Base-by-base conservation (phyloP, 2,329 filamentous ascomycete genomes). In the Aspergillus pseudoglaucus region DNA sequence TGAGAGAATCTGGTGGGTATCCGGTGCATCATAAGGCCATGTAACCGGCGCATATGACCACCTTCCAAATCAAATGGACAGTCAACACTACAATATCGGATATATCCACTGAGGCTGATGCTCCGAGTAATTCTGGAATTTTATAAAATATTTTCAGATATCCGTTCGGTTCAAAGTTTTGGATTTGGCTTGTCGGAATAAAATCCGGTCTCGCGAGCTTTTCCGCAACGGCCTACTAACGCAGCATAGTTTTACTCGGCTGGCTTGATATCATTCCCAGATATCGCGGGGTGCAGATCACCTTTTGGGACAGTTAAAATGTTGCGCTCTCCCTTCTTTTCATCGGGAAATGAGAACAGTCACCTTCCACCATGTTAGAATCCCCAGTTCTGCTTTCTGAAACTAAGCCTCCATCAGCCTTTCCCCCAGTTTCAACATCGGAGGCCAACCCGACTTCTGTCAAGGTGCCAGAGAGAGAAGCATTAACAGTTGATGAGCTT, bases 401-500 rank as follows among this genome's bases (percentile, higher is more conserved):
- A 15, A 42, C 22, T 12, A 42, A 14, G 40, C 15, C 25, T 4
- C 23, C 40, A 15, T 25, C 23, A 10, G 40, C 40, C 8, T 27
- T 10, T 15, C 12, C 40, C 6, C 25, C 40, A 2, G 14, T n/a
- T 9, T 15, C 27, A 14, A 39, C 46, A 20, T 33, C 44, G 17
- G 41, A 50, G 32, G 47, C 46, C 17, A 14, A 37, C 7, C 27
- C 6, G 6, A 5, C 39, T 8, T 22, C n/a, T 17, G 25, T 35
- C 12, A 18, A 45, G 23, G 33, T 22, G 17, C 15, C 48, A 3
- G 17, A 52, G 12, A 18, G 39, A 3, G 55, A 55, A 7, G 53
- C 59, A 8, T 47, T 52, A 20, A 72, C 69, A 1, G 60, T 73
- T 25, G 69, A 73, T 45, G 67, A 66, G 17, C 59, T 74, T 9